Evolutionary conservation across 2,329 filamentous ascomycete species (phyloP).

Genomic region (Cercospora sesami): DNA sequence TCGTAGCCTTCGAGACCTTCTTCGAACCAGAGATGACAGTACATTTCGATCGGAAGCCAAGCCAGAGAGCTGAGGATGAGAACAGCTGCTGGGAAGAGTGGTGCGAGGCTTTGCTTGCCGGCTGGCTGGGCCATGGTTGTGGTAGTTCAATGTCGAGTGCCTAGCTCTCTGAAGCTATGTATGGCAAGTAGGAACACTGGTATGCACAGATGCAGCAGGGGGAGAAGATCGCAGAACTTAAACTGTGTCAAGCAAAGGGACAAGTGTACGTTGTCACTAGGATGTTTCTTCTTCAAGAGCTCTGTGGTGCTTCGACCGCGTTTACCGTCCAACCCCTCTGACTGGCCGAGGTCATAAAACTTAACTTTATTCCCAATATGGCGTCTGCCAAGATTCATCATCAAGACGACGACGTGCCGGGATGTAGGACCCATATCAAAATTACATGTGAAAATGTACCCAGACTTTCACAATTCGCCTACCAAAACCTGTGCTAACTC

Average conservation of each 20-base stretch:
- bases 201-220: neutral
- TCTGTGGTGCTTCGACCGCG: neutral
- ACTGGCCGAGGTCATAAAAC: conserved; percentile 10
- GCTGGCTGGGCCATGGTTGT: conserved; percentile 1
- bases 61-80: conserved; percentile 13
- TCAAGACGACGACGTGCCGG: neutral
- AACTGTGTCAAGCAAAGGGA: neutral
- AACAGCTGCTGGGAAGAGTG: conserved; percentile 19
- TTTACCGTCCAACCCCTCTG: conserved; percentile 14
- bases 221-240: neutral
- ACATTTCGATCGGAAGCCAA: conserved; percentile 21
- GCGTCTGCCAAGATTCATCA: conserved; percentile 2
- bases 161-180: neutral
- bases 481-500: neutral
- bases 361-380: conserved; percentile 13
- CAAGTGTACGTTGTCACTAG: neutral
- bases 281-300: neutral
- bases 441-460: too few relatives aligned
- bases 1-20: conserved; percentile 19
- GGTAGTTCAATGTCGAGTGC: neutral
- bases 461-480: too few relatives aligned
- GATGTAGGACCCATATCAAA: neutral
- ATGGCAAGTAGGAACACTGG: neutral
- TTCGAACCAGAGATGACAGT: conserved; percentile 18
- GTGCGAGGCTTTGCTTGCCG: neutral